phyloP scores from a whole-genome alignment of 192 early-diverging fungal species.

The Gonapodya prolifera region DNA sequence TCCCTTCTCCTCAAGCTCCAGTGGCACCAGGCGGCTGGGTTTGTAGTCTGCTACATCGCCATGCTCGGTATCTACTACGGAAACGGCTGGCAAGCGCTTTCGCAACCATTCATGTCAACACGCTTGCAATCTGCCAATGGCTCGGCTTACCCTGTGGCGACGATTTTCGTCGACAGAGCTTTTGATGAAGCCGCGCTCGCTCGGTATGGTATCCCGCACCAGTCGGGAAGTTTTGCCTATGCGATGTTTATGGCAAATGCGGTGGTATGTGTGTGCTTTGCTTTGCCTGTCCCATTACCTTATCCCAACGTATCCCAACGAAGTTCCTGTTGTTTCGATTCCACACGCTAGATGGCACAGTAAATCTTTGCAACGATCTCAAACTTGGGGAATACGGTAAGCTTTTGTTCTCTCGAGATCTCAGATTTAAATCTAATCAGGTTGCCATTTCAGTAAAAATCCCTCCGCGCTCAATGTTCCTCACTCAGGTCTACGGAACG shows the following conservation, averaged over 20 bases:
- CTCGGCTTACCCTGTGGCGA: not conserved
- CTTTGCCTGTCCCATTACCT: too few species aligned
- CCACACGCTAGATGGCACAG: not conserved
- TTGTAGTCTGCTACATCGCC: not conserved
- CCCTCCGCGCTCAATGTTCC: not conserved
- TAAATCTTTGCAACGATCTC: not conserved
- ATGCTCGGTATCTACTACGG: not conserved
- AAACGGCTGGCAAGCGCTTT: not conserved
- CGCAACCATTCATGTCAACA: not conserved
- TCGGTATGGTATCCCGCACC: not conserved
- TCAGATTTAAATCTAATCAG: not conserved
- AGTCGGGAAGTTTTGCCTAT: not conserved
- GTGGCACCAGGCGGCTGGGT: not conserved
- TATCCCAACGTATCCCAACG: too few species aligned
- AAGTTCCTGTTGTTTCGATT: too few species aligned
- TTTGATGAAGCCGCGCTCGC: not conserved
- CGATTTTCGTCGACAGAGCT: not conserved
- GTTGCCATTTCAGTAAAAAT: not conserved
- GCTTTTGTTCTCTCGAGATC: not conserved
- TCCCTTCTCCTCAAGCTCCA: not conserved
- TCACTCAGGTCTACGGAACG: not conserved
- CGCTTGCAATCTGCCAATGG: not conserved
- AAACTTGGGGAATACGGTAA: not conserved
- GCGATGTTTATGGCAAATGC: not conserved
- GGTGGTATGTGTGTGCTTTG: not conserved